These are phyloP conservation scores for Cystofilobasidium macerans DNA, from an alignment of 768 basidiomycete species.

Conservation along the genomic window DNA sequence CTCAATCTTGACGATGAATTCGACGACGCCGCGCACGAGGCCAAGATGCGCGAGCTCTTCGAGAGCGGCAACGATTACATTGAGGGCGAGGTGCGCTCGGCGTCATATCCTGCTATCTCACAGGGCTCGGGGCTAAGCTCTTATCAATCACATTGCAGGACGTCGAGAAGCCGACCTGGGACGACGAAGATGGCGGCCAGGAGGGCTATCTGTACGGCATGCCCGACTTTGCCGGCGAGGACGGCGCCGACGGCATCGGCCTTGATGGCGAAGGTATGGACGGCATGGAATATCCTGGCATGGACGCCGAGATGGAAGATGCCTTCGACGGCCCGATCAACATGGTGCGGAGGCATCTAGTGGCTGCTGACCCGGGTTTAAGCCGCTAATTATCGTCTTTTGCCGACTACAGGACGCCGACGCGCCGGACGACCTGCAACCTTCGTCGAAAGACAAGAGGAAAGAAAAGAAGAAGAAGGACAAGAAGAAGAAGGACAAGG, in stretches of 20 bases:
- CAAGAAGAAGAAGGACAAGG: slow-evolving; percentile 29
- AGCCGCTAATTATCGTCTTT: background rate
- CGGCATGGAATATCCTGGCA: no score
- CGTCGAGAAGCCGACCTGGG: slow-evolving; percentile 73
- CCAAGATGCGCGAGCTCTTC: slow-evolving; percentile 62
- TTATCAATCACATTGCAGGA: slow-evolving; percentile 29
- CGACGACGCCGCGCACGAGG: slow-evolving; percentile 75
- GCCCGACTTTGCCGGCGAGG: slow-evolving; percentile 30
- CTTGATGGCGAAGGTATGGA: slow-evolving; percentile 33
- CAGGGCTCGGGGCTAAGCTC: background rate
- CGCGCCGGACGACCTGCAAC: slow-evolving; percentile 29
- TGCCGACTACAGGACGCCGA: slow-evolving; percentile 34
- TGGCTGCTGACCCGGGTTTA: background rate
- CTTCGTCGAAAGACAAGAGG: slow-evolving; percentile 13
- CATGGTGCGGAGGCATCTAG: slow-evolving; percentile 31
- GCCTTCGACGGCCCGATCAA: slow-evolving; percentile 46
- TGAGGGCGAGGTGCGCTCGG: slow-evolving; percentile 14
- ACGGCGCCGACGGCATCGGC: slow-evolving; percentile 18
- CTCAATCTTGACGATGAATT: slow-evolving; percentile 86
- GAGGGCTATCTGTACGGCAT: slow-evolving; percentile 37
- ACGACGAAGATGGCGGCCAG: slow-evolving; percentile 62
- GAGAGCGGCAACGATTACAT: slow-evolving; percentile 19
- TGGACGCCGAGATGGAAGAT: slow-evolving; percentile 23
- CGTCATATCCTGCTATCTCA: background rate
- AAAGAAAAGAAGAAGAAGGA: slow-evolving; percentile 33